Percentiles rank a stretch among this genome's conserved stretches.
Evolutionary conservation across 768 basidiomycete genomes (phyloP).

Genomic region (Pisolithus microcarpus): DNA sequence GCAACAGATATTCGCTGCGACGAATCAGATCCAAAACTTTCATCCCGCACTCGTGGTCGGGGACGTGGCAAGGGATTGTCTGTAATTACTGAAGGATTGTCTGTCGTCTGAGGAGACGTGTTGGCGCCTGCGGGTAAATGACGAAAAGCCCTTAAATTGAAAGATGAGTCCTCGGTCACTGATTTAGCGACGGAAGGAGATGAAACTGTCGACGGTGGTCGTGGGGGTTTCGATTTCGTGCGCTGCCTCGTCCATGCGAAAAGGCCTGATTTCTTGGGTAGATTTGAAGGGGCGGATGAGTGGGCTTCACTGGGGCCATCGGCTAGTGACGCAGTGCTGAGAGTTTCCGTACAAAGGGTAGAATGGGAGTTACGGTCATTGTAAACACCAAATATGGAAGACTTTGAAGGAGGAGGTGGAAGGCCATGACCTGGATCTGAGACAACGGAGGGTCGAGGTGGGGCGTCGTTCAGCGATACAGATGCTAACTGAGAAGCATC

Average conservation of each 20-base stretch:
- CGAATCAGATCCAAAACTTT: slow-evolving; percentile 54
- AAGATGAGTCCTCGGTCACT: slow-evolving; percentile 34
- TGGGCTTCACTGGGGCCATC: slow-evolving; percentile 8
- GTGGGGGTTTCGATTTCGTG: slow-evolving; percentile 28
- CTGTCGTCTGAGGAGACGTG: slow-evolving; percentile 9
- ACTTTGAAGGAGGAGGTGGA: slow-evolving; percentile 56
- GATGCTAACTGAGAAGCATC: slow-evolving; percentile 1
- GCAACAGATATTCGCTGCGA: slow-evolving; percentile 75
- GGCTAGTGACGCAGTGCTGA: slow-evolving; percentile 8
- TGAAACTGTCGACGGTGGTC: slow-evolving; percentile 30
- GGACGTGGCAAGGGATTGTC: slow-evolving; percentile 29
- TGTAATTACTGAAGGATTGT: slow-evolving; percentile 18
- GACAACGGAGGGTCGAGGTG: slow-evolving; percentile 31
- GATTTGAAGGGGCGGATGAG: slow-evolving; percentile 10
- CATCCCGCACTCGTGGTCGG: slow-evolving; percentile 45
- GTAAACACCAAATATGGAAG: slow-evolving; percentile 56
- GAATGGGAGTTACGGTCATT: slow-evolving; percentile 47
- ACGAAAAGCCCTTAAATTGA: slow-evolving; percentile 70
- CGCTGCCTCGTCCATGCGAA: slow-evolving; percentile 31
- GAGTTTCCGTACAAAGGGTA: slow-evolving; percentile 28
- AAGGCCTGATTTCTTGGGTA: slow-evolving; percentile 30
- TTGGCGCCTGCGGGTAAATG: slow-evolving; percentile 50
- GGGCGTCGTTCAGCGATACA: slow-evolving; percentile 18
- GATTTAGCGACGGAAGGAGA: slow-evolving; percentile 18
- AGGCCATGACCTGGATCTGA: slow-evolving; percentile 40